phyloP scores from a whole-genome alignment of 805 yeast species.

The Yamadazyma laniorum region DNA sequence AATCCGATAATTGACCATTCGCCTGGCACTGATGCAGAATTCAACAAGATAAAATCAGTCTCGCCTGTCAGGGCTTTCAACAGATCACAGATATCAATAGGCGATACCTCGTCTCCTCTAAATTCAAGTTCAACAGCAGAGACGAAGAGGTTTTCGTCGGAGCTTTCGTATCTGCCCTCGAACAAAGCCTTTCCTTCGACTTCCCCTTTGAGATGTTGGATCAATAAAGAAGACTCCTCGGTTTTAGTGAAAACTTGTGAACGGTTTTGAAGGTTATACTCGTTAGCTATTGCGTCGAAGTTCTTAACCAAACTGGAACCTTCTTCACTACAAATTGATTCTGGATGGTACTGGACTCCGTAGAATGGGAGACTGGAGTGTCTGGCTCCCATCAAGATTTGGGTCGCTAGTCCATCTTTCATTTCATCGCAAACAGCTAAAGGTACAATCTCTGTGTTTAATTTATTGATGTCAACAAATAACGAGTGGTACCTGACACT shows the following conservation, averaged over 20 bases:
- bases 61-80: conserved; percentile 19
- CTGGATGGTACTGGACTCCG: conserved; percentile 98
- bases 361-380: conserved; percentile 65
- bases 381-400: conserved; percentile 76
- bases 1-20: conserved; percentile 84
- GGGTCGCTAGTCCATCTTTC: conserved; percentile 1
- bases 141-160: conserved; percentile 3
- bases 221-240: neutral
- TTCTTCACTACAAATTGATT: conserved; percentile 75
- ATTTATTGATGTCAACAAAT: conserved; percentile 40
- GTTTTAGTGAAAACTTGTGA: neutral
- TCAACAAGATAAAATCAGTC: conserved; percentile 56
- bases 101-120: conserved; percentile 17
- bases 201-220: neutral
- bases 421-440: conserved; percentile 56
- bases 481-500: conserved; percentile 91
- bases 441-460: conserved; percentile 44
- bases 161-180: conserved; percentile 2
- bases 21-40: conserved; percentile 84
- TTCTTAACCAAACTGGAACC: conserved; percentile 63
- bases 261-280: conserved; percentile 27
- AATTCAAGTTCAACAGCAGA: conserved; percentile 16
- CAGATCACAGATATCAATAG: conserved; percentile 54
- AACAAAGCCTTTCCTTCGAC: conserved; percentile 9
- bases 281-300: conserved; percentile 53